phyloP scores from a whole-genome alignment of 805 yeast species.

The Kodamaea kakaduensis region DNA sequence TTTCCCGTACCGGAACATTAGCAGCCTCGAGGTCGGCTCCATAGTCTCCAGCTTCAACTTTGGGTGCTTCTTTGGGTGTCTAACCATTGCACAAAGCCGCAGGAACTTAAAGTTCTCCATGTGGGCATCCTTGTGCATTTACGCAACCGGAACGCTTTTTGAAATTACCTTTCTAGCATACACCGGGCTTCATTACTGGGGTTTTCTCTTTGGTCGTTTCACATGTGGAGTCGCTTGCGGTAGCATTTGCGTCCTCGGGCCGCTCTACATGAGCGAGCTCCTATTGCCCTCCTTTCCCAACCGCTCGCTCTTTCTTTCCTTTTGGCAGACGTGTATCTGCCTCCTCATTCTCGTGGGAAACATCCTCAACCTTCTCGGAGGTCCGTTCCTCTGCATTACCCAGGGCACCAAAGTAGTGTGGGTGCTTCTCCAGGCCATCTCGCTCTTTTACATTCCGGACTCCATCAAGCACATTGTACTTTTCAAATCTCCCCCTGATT shows the following conservation, averaged over 20 bases:
- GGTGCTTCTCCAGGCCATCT: conserved; percentile 6
- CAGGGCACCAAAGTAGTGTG: conserved; percentile 8
- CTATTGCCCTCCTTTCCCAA: conserved; percentile 12
- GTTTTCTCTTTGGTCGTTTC: conserved; percentile 17
- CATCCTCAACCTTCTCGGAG: conserved; percentile 6
- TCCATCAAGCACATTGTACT: conserved; percentile 10
- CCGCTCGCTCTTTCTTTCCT: conserved; percentile 17
- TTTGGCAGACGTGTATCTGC: conserved; percentile 24
- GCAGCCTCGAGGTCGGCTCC: conserved; percentile 16
- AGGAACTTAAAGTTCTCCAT: conserved; percentile 15
- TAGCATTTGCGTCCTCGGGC: conserved; percentile 19
- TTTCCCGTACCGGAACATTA: conserved; percentile 11
- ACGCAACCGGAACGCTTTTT: conserved; percentile 17
- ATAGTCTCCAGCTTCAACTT: conserved; percentile 22
- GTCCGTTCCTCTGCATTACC: conserved; percentile 1
- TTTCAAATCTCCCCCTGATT: conserved; percentile 1
- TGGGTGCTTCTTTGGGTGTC: conserved; percentile 22
- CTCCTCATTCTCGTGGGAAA: conserved; percentile 22
- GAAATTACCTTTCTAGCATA: conserved; percentile 11
- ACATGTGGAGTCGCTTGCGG: conserved; percentile 25
- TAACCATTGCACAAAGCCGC: conserved; percentile 10
- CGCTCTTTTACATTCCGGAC: conserved; percentile 11
- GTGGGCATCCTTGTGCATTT: conserved; percentile 13
- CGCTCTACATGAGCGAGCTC: conserved; percentile 20
- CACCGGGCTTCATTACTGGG: conserved; percentile 8